Evolutionary conservation across 176 grass and related monocot genomes (phyloP).

Genomic region (Elaeis guineensis): DNA sequence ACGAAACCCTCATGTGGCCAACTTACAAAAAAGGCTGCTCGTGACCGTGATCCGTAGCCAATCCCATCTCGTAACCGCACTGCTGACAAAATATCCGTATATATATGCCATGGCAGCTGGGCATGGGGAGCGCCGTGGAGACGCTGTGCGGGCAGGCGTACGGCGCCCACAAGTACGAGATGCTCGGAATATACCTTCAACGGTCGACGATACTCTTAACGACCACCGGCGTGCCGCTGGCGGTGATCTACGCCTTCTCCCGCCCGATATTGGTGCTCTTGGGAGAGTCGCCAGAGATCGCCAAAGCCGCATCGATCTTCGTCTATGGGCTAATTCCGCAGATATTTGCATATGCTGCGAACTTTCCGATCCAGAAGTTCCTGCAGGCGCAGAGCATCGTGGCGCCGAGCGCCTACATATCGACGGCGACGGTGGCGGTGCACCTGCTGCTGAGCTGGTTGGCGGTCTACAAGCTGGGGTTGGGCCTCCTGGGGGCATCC

Average conservation of each 20-base stretch:
- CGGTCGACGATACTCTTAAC: slow-evolving; percentile 60
- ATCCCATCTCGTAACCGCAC: too few relatives aligned
- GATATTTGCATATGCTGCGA: slow-evolving; percentile 77
- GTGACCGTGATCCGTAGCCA: too few relatives aligned
- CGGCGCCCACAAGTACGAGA: slow-evolving; percentile 65
- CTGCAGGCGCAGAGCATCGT: slow-evolving; percentile 89
- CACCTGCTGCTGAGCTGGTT: too few relatives aligned
- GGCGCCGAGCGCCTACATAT: slow-evolving; percentile 81
- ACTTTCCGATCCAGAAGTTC: slow-evolving; percentile 93
- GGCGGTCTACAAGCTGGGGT: slow-evolving; percentile 21
- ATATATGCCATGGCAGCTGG: slow-evolving; percentile 30
- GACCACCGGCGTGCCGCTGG: slow-evolving; percentile 64
- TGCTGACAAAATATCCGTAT: too few relatives aligned
- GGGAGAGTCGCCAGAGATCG: too few relatives aligned
- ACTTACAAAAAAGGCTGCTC: too few relatives aligned
- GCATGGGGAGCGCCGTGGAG: slow-evolving; percentile 92
- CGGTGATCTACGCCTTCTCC: too few relatives aligned
- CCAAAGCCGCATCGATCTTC: too few relatives aligned
- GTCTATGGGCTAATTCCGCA: too few relatives aligned
- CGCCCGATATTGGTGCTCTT: too few relatives aligned
- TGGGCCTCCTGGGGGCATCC: slow-evolving; percentile 67
- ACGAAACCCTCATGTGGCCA: too few relatives aligned
- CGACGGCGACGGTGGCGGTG: slow-evolving; percentile 44
- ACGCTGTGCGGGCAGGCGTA: slow-evolving; percentile 88
- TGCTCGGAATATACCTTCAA: slow-evolving; percentile 83